Percentiles rank a stretch among this genome's conserved stretches.
Evolutionary conservation across 176 grass and related monocot genomes (phyloP).

Genomic region (Aegilops sharonensis): DNA sequence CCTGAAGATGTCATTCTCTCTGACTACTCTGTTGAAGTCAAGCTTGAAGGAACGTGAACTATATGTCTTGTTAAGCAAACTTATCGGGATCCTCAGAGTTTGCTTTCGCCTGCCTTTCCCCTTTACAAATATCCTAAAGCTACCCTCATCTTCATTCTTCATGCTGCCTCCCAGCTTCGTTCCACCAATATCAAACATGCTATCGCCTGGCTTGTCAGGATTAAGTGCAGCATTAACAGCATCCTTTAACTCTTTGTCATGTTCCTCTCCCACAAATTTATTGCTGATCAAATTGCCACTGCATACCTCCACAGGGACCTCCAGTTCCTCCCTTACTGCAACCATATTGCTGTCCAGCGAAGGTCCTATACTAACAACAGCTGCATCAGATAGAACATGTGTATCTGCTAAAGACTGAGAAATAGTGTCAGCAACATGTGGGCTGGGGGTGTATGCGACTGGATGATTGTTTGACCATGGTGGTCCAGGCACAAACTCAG

Average conservation of each 20-base stretch:
- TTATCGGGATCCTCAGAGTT: conserved; percentile 83
- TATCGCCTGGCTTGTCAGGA: conserved; percentile 45
- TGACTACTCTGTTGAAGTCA: conserved; percentile 87
- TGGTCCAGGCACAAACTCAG: conserved; percentile 74
- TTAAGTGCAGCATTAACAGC: conserved; percentile 48
- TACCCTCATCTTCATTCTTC: conserved; percentile 64
- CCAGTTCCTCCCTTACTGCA: conserved; percentile 39
- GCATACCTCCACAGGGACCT: conserved; percentile 39
- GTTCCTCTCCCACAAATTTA: conserved; percentile 42
- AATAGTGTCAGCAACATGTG: conserved; percentile 53
- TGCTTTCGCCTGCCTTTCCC: conserved; percentile 74
- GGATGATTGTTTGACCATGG: conserved; percentile 66
- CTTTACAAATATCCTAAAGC: conserved; percentile 85
- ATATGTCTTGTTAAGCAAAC: conserved; percentile 90
- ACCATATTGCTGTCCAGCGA: conserved; percentile 53
- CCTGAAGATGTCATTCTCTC: conserved; percentile 74
- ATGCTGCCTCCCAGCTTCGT: conserved; percentile 11
- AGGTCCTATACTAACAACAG: conserved; percentile 56
- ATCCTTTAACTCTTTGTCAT: conserved; percentile 51
- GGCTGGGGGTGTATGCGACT: conserved; percentile 46
- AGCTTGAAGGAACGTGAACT: conserved; percentile 86
- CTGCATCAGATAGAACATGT: conserved; percentile 63
- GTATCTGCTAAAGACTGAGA: conserved; percentile 71
- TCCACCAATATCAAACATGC: conserved; percentile 16
- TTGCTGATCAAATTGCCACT: conserved; percentile 41